Percentiles rank a stretch among this genome's conserved stretches.
Conservation (phyloP, 225 moss, liverwort and hornwort genomes). For the Marchantia paleacea region DNA sequence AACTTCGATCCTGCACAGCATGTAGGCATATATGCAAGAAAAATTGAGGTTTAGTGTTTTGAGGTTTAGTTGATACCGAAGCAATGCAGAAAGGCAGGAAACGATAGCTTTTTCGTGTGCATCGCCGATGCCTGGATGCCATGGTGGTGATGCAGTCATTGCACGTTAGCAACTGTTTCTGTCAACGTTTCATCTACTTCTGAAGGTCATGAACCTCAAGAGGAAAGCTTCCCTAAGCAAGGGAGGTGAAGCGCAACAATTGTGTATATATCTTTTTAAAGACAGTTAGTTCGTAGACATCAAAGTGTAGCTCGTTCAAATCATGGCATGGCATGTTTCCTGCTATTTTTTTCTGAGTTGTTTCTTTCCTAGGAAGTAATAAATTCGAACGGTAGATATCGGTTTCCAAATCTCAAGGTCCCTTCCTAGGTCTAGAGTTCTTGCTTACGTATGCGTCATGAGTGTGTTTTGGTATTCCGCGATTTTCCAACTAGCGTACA, state of each 20-base stretch:
- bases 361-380: too few relatives aligned
- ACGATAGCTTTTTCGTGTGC: not conserved
- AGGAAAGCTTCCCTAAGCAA: not conserved
- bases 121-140: not conserved
- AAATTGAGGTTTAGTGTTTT: not conserved
- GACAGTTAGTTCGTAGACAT: not conserved
- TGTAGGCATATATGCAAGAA: not conserved
- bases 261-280: slow-evolving; percentile 13
- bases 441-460: too few relatives aligned
- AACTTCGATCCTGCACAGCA: not conserved
- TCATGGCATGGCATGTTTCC: too few relatives aligned
- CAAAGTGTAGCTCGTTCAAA: not conserved
- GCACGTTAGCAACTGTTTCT: not conserved
- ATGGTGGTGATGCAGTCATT: not conserved
- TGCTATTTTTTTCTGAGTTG: too few relatives aligned
- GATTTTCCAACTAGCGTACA: too few relatives aligned
- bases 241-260: not conserved
- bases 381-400: too few relatives aligned
- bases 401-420: too few relatives aligned
- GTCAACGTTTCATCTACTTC: not conserved
- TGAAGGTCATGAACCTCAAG: slow-evolving; percentile 3
- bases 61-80: not conserved
- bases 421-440: too few relatives aligned
- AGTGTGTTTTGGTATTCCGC: too few relatives aligned
- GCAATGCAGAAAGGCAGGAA: not conserved